phyloP scores from a whole-genome alignment of 768 basidiomycete species.

The Psilocybe cyanescens region DNA sequence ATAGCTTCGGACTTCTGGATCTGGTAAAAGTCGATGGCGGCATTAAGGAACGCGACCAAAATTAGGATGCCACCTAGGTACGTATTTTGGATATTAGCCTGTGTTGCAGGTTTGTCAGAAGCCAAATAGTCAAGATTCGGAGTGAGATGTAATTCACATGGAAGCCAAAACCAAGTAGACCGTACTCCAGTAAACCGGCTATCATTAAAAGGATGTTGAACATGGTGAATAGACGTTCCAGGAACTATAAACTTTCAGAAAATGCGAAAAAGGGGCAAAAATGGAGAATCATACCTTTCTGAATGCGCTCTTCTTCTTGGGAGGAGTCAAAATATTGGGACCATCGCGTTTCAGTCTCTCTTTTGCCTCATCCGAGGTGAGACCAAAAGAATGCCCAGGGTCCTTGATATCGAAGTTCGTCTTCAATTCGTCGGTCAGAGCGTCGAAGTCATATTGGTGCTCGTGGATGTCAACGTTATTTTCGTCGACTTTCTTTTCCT shows the following conservation, averaged over 20 bases:
- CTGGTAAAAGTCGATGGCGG: constrained; percentile 73
- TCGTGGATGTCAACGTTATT: constrained; percentile 62
- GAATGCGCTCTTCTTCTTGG: constrained; percentile 66
- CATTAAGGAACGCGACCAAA: constrained; percentile 69
- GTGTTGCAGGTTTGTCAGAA: background rate
- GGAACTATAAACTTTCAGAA: constrained; percentile 45
- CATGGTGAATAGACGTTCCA: constrained; percentile 64
- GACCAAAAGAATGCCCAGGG: constrained; percentile 51
- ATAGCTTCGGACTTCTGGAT: constrained; percentile 77
- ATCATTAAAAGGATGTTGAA: constrained; percentile 73
- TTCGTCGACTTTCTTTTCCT: constrained; percentile 36
- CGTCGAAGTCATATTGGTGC: constrained; percentile 49
- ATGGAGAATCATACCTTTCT: constrained; percentile 49
- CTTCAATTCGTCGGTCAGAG: constrained; percentile 42
- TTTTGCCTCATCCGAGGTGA: constrained; percentile 56
- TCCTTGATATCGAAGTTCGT: constrained; percentile 59
- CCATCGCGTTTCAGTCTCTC: constrained; percentile 59
- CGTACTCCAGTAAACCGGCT: constrained; percentile 68
- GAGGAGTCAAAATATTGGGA: constrained; percentile 65
- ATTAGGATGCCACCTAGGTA: constrained; percentile 76
- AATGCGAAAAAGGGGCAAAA: background rate
- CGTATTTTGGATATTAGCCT: constrained; percentile 66
- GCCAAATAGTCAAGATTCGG: constrained; percentile 2
- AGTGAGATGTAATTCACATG: constrained; percentile 39
- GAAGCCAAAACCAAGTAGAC: constrained; percentile 65